phyloP scores from a whole-genome alignment of 805 yeast genomes.

The Kuraishia hungarica region DNA sequence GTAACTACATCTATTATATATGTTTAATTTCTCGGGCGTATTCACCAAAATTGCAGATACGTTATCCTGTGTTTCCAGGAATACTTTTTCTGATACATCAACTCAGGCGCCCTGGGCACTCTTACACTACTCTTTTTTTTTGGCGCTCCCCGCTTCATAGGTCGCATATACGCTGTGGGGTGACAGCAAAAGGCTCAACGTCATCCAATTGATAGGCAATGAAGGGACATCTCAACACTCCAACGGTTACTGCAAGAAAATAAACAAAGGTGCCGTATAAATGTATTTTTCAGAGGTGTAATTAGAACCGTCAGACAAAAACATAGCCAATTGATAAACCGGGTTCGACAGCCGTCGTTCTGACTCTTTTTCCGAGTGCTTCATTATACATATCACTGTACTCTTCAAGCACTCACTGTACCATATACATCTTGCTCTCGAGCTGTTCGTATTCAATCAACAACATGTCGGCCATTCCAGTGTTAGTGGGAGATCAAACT shows the following conservation, averaged over 20 bases:
- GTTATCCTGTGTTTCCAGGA: too few species aligned
- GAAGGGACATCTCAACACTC: not conserved
- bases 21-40: too few species aligned
- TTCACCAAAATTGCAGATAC: too few species aligned
- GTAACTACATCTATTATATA: not conserved
- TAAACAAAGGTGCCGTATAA: too few species aligned
- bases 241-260: too few species aligned
- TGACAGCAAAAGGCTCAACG: not conserved
- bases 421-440: not conserved
- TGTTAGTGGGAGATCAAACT: not conserved
- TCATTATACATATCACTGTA: too few species aligned
- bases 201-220: not conserved
- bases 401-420: not conserved
- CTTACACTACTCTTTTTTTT: not conserved
- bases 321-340: not conserved
- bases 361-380: too few species aligned
- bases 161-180: not conserved
- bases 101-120: too few species aligned
- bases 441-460: not conserved
- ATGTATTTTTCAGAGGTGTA: too few species aligned
- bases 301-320: not conserved
- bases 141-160: not conserved
- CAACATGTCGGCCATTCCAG: not conserved
- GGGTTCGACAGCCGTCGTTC: not conserved
- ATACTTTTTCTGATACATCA: too few species aligned